Conservation (phyloP, 2,329 filamentous ascomycete species). For the Claviceps capensis region DNA sequence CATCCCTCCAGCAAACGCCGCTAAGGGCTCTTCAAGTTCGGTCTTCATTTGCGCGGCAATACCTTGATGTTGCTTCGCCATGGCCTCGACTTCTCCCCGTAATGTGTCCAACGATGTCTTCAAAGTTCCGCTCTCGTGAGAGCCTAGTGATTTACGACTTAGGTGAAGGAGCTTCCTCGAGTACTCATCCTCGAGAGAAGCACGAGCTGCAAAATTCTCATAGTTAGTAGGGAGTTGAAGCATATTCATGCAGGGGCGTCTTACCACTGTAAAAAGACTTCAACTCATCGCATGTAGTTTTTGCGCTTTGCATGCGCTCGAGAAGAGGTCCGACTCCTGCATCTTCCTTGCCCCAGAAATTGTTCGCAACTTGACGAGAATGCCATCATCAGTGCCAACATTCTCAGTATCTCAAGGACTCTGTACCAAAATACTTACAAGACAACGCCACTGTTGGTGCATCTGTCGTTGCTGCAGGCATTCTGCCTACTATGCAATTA, state of each 20-base stretch:
- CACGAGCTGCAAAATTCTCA: conserved; percentile 46
- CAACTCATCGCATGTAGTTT: conserved; percentile 87
- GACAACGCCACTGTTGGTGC: conserved; percentile 53
- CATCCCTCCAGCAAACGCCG: conserved; percentile 84
- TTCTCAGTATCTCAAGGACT: too few relatives aligned
- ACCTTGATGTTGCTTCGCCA: conserved; percentile 83
- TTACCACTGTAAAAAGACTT: conserved; percentile 77
- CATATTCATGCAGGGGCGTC: conserved; percentile 11
- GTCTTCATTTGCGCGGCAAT: conserved; percentile 92
- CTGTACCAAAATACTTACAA: conserved; percentile 30
- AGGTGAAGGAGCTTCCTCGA: conserved; percentile 76
- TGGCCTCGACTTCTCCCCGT: conserved; percentile 77
- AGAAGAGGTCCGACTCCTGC: conserved; percentile 84
- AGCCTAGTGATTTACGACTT: conserved; percentile 78
- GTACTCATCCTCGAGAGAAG: conserved; percentile 94
- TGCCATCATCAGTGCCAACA: not conserved
- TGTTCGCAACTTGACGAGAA: conserved; percentile 66
- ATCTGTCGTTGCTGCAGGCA: conserved; percentile 49
- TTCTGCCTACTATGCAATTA: conserved; percentile 20
- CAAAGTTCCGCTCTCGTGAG: conserved; percentile 72
- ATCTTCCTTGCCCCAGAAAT: conserved; percentile 99
- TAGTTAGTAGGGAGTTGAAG: not conserved
- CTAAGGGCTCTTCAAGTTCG: conserved; percentile 85
- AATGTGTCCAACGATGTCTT: conserved; percentile 76
- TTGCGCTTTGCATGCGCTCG: conserved; percentile 87